Evolutionary conservation across 148 eudicot species (phyloP), one percentile per base, ranked within the genome.

Genomic region (Dysphania ambrosioides): DNA sequence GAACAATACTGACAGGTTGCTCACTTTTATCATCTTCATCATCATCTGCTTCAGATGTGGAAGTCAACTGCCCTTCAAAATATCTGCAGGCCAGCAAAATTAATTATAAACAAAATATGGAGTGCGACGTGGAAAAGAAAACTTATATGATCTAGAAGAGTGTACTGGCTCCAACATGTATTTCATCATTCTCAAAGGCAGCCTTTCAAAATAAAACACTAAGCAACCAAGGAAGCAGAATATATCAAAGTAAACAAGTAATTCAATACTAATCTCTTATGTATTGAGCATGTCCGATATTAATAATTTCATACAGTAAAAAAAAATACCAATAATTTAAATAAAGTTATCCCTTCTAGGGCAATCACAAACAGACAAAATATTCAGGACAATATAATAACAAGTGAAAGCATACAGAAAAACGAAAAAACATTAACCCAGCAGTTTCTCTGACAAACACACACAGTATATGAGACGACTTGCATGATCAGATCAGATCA

Each of bases 61-160:
- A 75, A 66, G 94, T 78, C 76, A 90, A 80, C 61, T 87, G 91
- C 68, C 99, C 99, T 83, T 92, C 94, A 81, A 86, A 96, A 80
- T 90, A 96, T 92, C 99, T 96, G 78, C 68, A 70, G 18, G 36
- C 5, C 26, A 65, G 68, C 69, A 49, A 5, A 34, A 80, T 53
- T 30, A 64, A 31, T 38, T 75, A 18, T 69, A 29, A 61, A 41
- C n/a, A 68, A 60, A 38, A 68, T 55, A 53, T 35, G 31, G 69
- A 34, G 56, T 49, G 27, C 24, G 27, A 16, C 21, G 30, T 35
- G 32, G 40, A 36, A 40, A 30, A 6, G 27, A 6, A 24, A 27
- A 71, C 9, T 35, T 5, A 16, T n/a, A 66, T 8, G 27, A 66
- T 9, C 16, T 74, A 70, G 18, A 12, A 8, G 2, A 38, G 19